phyloP scores from a whole-genome alignment of 768 basidiomycete genomes.

The Boletus subcaerulescens region DNA sequence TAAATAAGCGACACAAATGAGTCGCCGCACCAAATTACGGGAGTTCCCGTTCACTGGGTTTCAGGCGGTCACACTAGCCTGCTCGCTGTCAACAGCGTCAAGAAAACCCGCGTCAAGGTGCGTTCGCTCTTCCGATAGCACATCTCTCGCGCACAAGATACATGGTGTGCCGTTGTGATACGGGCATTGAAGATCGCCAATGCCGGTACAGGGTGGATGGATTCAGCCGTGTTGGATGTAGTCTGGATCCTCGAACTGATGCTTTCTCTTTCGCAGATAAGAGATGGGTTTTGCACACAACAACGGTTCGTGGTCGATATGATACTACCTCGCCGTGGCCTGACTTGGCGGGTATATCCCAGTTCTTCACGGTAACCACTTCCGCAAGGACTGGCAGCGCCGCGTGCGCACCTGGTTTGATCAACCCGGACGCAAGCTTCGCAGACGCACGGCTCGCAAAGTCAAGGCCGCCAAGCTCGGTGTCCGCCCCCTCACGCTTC shows the following conservation, averaged over 20 bases:
- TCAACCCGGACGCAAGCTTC: slow-evolving; percentile 97
- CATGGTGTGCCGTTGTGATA: background rate
- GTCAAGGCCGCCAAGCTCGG: slow-evolving; percentile 88
- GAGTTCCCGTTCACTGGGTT: slow-evolving; percentile 19
- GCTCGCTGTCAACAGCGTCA: slow-evolving; percentile 28
- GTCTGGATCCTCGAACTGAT: slow-evolving; percentile 13
- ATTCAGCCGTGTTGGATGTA: slow-evolving; percentile 17
- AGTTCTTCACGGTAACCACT: slow-evolving; percentile 93
- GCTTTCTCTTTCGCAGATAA: slow-evolving; percentile 23
- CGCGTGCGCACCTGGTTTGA: slow-evolving; percentile 98
- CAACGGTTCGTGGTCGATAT: slow-evolving; percentile 25
- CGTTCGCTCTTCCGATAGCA: slow-evolving; percentile 14
- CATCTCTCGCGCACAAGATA: background rate
- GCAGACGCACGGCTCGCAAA: slow-evolving; percentile 89
- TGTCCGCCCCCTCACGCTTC: slow-evolving; percentile 84
- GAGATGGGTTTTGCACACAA: slow-evolving; percentile 37
- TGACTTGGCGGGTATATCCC: slow-evolving; percentile 10
- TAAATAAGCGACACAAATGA: background rate
- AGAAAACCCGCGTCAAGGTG: slow-evolving; percentile 34
- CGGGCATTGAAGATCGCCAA: background rate
- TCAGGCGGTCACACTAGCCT: background rate
- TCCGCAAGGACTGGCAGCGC: slow-evolving; percentile 99
- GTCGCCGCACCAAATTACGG: slow-evolving; percentile 32
- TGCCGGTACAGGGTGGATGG: slow-evolving; percentile 23
- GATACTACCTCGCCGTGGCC: slow-evolving; percentile 28